phyloP scores from a whole-genome alignment of 352 stramenopile genomes.

The Pythium rishiriense region DNA sequence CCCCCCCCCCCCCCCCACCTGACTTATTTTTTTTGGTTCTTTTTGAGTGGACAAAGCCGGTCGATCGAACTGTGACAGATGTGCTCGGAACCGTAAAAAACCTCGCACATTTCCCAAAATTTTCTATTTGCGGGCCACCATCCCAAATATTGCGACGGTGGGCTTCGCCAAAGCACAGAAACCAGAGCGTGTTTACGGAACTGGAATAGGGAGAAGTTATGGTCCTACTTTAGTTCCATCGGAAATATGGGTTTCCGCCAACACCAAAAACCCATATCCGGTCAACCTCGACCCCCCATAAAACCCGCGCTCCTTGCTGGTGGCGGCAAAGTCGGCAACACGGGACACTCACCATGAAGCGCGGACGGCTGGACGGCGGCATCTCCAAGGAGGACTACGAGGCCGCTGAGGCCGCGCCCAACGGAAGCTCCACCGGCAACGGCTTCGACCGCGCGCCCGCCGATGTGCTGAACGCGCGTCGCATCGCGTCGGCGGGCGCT shows the following conservation, averaged over 20 bases:
- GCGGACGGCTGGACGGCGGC: conserved; percentile 59
- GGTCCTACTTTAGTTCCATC: not conserved
- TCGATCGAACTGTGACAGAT: no score
- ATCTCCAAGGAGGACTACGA: conserved; percentile 81
- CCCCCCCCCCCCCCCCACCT: not conserved
- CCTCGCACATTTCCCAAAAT: not conserved
- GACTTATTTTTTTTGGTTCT: conserved; percentile 5
- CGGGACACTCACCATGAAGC: conserved; percentile 52
- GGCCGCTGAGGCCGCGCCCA: conserved; percentile 25
- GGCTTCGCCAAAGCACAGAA: not conserved
- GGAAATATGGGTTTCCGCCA: conserved; percentile 7
- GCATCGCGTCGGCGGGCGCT: conserved; percentile 35
- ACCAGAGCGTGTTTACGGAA: not conserved
- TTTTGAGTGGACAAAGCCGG: not conserved
- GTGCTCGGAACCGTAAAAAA: not conserved
- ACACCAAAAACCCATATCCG: conserved; percentile 1
- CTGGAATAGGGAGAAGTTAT: not conserved
- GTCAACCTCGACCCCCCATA: not conserved
- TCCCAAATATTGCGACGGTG: not conserved
- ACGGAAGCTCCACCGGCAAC: conserved; percentile 5
- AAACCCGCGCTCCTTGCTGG: not conserved
- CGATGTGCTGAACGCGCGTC: conserved; percentile 51
- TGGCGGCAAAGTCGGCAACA: conserved; percentile 6
- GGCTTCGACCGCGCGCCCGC: conserved; percentile 43
- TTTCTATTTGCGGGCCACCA: not conserved